Conservation (phyloP, 1,284 basidiomycete genomes). For the Coniferiporia weirii region DNA sequence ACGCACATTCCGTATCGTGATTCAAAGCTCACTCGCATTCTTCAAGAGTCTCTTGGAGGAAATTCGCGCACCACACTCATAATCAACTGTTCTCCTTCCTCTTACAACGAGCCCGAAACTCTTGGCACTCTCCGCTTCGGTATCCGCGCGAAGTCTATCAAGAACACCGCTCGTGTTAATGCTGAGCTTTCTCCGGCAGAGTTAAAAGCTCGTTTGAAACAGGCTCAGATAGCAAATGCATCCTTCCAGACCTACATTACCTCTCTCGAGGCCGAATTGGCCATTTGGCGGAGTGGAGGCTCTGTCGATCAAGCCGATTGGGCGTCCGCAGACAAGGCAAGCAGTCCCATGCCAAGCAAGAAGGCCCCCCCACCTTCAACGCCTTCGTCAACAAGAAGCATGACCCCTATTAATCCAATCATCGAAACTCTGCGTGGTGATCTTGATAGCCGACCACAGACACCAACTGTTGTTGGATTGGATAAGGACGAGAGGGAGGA, state of each 20-base stretch:
- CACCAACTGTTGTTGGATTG: conserved; percentile 78
- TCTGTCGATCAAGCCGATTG: conserved; percentile 84
- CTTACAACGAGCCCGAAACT: conserved; percentile 96
- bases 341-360: conserved; percentile 43
- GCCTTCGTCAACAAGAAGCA: conserved; percentile 65
- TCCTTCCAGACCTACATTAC: conserved; percentile 86
- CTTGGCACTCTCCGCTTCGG: conserved; percentile 97
- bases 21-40: conserved; percentile 97
- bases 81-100: conserved; percentile 97
- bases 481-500: conserved; percentile 98
- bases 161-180: conserved; percentile 99
- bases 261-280: conserved; percentile 87
- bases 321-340: conserved; percentile 65
- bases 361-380: conserved; percentile 58
- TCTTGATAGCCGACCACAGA: conserved; percentile 77
- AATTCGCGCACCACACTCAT: conserved; percentile 99
- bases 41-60: conserved; percentile 99
- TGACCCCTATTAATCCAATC: conserved; percentile 78
- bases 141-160: conserved; percentile 98
- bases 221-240: conserved; percentile 83
- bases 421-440: conserved; percentile 72
- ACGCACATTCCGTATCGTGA: conserved; percentile 99
- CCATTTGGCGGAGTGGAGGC: conserved; percentile 87
- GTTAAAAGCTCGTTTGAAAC: conserved; percentile 88
- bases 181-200: conserved; percentile 96